Evolutionary conservation across 192 early-diverging fungal genomes (phyloP).

Genomic region (Allomyces javanicus): DNA sequence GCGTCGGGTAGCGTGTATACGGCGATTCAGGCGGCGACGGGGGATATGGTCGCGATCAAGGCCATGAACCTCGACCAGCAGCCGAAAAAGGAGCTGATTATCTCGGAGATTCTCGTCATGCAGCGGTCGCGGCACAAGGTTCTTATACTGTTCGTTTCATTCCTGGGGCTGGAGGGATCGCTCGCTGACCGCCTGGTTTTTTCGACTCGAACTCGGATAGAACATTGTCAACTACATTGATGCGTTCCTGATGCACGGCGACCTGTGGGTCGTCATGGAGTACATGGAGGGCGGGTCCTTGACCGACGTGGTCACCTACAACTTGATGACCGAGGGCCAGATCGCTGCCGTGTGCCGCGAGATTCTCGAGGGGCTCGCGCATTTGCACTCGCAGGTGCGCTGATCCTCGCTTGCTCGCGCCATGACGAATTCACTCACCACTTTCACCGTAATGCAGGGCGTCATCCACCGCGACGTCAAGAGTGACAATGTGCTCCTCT

Average conservation of each 20-base stretch:
- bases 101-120: constrained; percentile 73
- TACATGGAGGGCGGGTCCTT: constrained; percentile 77
- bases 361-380: constrained; percentile 3
- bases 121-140: constrained; percentile 47
- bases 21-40: constrained; percentile 3
- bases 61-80: constrained; percentile 38
- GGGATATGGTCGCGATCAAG: constrained; percentile 32
- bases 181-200: no score
- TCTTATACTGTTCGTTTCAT: no score
- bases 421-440: no score
- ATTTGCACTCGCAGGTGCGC: background rate
- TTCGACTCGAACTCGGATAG: constrained; percentile 3
- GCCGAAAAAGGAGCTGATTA: constrained; percentile 36
- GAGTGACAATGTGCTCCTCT: constrained; percentile 38
- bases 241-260: constrained; percentile 49
- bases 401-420: no score
- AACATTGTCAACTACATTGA: constrained; percentile 79
- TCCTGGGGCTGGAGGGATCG: no score
- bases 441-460: constrained; percentile 11
- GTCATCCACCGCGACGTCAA: constrained; percentile 89
- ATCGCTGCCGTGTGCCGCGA: constrained; percentile 63
- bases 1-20: constrained; percentile 1
- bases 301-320: constrained; percentile 61
- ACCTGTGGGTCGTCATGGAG: constrained; percentile 82
- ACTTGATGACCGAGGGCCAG: constrained; percentile 59